phyloP scores from a whole-genome alignment of 306 rosid genomes.

The Sindora glabra region DNA sequence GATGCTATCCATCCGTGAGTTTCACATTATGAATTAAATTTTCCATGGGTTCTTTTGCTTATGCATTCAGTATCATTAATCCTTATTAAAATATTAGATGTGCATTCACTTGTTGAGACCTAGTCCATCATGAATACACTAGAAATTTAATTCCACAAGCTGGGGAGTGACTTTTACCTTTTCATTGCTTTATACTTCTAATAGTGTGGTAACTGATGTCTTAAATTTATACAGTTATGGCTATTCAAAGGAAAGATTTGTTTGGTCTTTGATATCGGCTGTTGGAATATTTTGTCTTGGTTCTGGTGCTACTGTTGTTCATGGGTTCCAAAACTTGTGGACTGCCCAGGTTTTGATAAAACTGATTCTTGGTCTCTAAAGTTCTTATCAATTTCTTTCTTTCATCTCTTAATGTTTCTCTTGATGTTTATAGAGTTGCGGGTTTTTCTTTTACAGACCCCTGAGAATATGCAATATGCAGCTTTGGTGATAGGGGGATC shows the following conservation, averaged over 20 bases:
- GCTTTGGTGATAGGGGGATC: conserved; percentile 91
- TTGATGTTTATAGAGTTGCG: conserved; percentile 9
- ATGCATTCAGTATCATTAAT: background rate
- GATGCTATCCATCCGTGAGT: conserved; percentile 98
- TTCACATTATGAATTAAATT: background rate
- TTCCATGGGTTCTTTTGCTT: background rate
- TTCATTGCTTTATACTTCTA: conserved; percentile 9
- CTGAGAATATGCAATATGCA: conserved; percentile 71
- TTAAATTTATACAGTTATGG: conserved; percentile 66
- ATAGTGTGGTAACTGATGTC: conserved; percentile 3
- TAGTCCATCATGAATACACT: background rate
- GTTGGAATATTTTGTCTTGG: conserved; percentile 98
- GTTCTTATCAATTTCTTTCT: background rate
- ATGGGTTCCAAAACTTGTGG: conserved; percentile 96
- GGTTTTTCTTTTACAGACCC: conserved; percentile 59
- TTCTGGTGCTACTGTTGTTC: conserved; percentile 89
- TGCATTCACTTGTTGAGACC: conserved; percentile 3
- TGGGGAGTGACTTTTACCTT: background rate
- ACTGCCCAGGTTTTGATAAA: conserved; percentile 55
- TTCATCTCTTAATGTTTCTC: conserved; percentile 5
- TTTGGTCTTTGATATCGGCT: conserved; percentile 98
- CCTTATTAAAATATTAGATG: background rate
- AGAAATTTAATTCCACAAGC: background rate
- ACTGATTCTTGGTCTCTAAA: background rate
- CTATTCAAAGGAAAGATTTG: conserved; percentile 97